Base-by-base conservation (phyloP, 148 eudicot species). In the Gaultheria prostrata region DNA sequence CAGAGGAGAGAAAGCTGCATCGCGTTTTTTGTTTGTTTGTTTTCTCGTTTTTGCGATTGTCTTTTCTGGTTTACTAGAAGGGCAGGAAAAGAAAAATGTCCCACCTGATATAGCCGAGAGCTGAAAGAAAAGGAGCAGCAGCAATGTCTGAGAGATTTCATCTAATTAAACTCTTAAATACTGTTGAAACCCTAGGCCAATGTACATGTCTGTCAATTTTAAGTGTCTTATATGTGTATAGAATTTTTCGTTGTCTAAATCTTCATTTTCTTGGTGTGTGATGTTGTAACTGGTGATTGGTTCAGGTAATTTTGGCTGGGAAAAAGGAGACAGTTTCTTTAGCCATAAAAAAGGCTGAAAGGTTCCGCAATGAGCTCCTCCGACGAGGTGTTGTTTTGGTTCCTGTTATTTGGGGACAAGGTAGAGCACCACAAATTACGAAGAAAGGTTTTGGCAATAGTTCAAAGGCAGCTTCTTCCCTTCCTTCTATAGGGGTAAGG, bases 281-380 rank as follows among this genome's bases (percentile, higher is more conserved):
- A 71, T 33, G 14, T 76, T 81, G 11, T 53, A 46, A 75, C 72
- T 72, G 24, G 28, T 81, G 57, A 15, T 82, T 56, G 78, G 39
- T 49, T 81, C 86, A 97, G 99, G 97, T 97, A 76, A 95, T 97
- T 90, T 88, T 97, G 89, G 98, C 99, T 87, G 99, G 99, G 28
- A 89, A 92, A 79, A 97, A 89, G 85, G 98, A 97, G 80, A 91
- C 87, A 33, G 95, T 97, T 81, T 86, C 98, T 84, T 77, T 82
- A 79, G 95, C 98, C 54, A 88, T 97, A 86, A 87, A 81, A 63
- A 95, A 95, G 82, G 96, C 98, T 73, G 98, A 97, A 85, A 92
- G 92, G 86, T 97, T 95, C 80, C 90, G 99, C 46, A 90, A 91
- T 69, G 99, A 97, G 82, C 98, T 97, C 76, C 89, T 95, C 53